Evolutionary conservation across 2,329 filamentous ascomycete species (phyloP).

Genomic region (Fusarium oxysporum): DNA sequence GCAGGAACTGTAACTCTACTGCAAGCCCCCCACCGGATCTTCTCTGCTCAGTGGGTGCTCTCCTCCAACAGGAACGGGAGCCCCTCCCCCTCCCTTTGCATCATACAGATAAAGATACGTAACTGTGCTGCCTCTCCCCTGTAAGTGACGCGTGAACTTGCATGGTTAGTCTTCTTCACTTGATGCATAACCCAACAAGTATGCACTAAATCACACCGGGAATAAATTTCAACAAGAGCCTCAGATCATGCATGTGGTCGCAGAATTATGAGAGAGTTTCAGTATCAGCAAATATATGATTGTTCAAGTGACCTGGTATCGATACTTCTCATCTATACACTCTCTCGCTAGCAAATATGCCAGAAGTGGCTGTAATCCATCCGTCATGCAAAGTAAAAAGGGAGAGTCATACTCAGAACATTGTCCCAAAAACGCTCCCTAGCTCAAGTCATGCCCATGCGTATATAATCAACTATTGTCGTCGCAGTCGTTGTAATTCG

Average conservation of each 20-base stretch:
- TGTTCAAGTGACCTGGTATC: not conserved
- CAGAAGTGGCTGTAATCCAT: not conserved
- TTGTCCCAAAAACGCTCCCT: not conserved
- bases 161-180: constrained; percentile 1
- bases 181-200: constrained; percentile 9
- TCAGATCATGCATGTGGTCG: not conserved
- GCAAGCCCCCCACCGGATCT: constrained; percentile 20
- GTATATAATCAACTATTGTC: constrained; percentile 29
- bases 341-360: not conserved
- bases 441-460: constrained; percentile 3
- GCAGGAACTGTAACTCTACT: not conserved
- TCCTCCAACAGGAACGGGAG: constrained; percentile 13
- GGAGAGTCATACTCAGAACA: constrained; percentile 18
- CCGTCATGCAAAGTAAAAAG: constrained; percentile 22
- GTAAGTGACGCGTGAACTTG: constrained; percentile 8
- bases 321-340: not conserved
- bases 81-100: constrained; percentile 43
- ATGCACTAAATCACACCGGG: not conserved
- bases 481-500: constrained; percentile 48
- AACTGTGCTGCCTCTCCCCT: constrained; percentile 17
- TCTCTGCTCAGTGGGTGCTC: not conserved
- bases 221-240: not conserved
- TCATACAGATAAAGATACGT: constrained; percentile 34
- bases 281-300: not conserved
- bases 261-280: not conserved